phyloP scores from a whole-genome alignment of 148 eudicot genomes.

The Limonium bicolor region DNA sequence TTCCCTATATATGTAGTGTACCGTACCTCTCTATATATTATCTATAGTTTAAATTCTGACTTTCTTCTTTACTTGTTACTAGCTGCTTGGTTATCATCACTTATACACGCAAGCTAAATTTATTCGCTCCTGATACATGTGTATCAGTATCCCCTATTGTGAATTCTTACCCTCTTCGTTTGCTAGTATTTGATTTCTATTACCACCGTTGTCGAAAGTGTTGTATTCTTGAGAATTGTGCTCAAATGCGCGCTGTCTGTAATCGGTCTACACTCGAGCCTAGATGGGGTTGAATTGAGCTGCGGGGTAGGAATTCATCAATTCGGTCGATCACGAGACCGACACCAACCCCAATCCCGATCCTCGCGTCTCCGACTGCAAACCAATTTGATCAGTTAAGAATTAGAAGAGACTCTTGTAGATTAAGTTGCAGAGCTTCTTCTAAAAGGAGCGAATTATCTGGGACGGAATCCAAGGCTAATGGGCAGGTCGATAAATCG shows the following conservation, averaged over 20 bases:
- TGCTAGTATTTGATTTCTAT: neutral
- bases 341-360: conserved; percentile 3
- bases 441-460: conserved; percentile 13
- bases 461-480: conserved; percentile 27
- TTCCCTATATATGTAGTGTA: neutral
- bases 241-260: conserved; percentile 44
- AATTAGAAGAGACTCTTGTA: conserved; percentile 13
- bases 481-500: conserved; percentile 14
- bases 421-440: conserved; percentile 28
- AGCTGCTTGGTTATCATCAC: too few species aligned
- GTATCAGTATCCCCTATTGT: neutral
- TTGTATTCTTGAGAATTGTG: conserved; percentile 1
- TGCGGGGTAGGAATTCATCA: conserved; percentile 23
- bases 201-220: neutral
- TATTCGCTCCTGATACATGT: neutral
- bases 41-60: neutral
- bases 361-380: neutral
- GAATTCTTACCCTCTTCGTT: conserved; percentile 5
- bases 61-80: too few species aligned
- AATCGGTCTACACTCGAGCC: conserved; percentile 21
- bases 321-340: conserved; percentile 18
- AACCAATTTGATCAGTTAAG: conserved; percentile 6
- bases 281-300: conserved; percentile 33
- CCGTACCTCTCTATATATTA: neutral
- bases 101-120: too few species aligned